Conservation (phyloP, 2,329 filamentous ascomycete genomes). For the Neofusicoccum parvum region DNA sequence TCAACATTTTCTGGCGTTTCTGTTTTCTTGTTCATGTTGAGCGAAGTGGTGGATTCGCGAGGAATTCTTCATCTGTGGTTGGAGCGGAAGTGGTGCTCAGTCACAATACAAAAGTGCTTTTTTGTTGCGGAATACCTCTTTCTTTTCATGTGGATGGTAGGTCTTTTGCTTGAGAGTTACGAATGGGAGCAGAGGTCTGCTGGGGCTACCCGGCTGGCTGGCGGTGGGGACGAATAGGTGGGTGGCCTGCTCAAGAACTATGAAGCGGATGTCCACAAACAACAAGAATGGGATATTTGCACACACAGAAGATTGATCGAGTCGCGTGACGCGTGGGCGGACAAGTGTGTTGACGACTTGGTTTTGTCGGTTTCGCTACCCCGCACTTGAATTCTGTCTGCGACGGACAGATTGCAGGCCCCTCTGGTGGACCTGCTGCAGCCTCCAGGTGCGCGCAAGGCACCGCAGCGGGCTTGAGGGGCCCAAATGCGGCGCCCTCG, state of each 20-base stretch:
- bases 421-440: no score
- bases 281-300: no score
- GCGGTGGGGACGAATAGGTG: background rate
- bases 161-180: background rate
- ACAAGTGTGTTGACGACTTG: background rate
- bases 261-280: no score
- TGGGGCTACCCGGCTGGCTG: background rate
- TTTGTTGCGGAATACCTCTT: background rate
- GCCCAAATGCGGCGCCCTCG: no score
- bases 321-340: background rate
- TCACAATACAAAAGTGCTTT: background rate
- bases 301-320: background rate
- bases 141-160: background rate
- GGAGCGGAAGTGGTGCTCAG: background rate
- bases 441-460: no score
- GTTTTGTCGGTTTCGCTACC: background rate
- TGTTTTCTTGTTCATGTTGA: background rate
- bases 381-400: background rate
- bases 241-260: no score
- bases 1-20: slow-evolving; percentile 9
- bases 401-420: no score
- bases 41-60: background rate
- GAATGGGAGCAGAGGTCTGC: no score
- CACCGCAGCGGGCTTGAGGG: no score
- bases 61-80: background rate